These are phyloP conservation scores for Trichoderma sp. DNA, from an alignment of 2,329 filamentous ascomycete genomes.

Conservation along the genomic window DNA sequence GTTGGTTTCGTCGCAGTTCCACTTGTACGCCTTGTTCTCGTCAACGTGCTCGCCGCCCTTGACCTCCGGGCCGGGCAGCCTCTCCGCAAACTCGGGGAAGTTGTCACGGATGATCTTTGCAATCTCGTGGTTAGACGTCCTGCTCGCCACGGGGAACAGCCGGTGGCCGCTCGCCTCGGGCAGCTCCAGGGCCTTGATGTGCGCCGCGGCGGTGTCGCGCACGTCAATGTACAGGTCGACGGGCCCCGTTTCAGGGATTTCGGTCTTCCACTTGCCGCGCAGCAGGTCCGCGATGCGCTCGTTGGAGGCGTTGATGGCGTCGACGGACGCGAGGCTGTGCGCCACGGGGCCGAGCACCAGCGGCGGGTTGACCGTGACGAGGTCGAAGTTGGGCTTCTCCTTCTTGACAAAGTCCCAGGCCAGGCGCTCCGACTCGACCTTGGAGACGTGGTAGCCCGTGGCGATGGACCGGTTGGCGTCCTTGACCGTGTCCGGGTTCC, in stretches of 20 bases:
- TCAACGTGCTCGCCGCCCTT: slow-evolving; percentile 47
- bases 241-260: slow-evolving; percentile 41
- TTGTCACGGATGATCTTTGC: slow-evolving; percentile 46
- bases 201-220: slow-evolving; percentile 55
- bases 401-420: slow-evolving; percentile 54
- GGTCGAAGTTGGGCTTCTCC: slow-evolving; percentile 49
- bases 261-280: slow-evolving; percentile 51
- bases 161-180: slow-evolving; percentile 52
- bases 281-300: slow-evolving; percentile 53
- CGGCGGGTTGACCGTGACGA: slow-evolving; percentile 58
- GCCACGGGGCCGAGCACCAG: slow-evolving; percentile 57
- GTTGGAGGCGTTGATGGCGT: slow-evolving; percentile 56
- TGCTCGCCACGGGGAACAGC: slow-evolving; percentile 52
- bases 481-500: slow-evolving; percentile 55
- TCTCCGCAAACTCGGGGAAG: slow-evolving; percentile 54
- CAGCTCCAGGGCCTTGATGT: slow-evolving; percentile 54
- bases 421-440: slow-evolving; percentile 55
- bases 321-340: slow-evolving; percentile 49
- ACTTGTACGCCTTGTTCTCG: slow-evolving; percentile 49
- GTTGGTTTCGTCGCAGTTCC: slow-evolving; percentile 60
- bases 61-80: slow-evolving; percentile 48
- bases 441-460: slow-evolving; percentile 56
- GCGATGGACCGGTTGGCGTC: slow-evolving; percentile 44
- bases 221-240: slow-evolving; percentile 57
- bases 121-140: slow-evolving; percentile 50